These are phyloP conservation scores for Porphyrellus sp. DNA, from an alignment of 1,284 basidiomycete genomes.

Conservation along the genomic window DNA sequence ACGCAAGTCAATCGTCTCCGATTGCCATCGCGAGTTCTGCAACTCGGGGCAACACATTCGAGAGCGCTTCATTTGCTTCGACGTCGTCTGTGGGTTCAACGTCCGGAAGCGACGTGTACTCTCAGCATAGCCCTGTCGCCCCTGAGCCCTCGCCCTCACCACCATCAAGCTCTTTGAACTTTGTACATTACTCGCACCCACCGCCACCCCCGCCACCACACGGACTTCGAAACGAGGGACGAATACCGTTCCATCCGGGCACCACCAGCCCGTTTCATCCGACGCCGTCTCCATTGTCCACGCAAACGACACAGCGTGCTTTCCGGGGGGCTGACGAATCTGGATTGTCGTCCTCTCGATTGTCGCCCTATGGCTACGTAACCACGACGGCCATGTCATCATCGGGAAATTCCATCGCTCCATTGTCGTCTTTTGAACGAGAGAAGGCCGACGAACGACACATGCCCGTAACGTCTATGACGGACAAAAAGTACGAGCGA, in stretches of 20 bases:
- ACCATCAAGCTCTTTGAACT: conserved; percentile 48
- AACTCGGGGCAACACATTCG: conserved; percentile 41
- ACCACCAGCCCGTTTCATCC: conserved; percentile 26
- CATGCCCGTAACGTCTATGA: conserved; percentile 26
- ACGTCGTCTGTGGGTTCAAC: conserved; percentile 49
- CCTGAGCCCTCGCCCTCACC: conserved; percentile 59
- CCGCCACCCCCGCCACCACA: conserved; percentile 22
- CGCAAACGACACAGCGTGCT: conserved; percentile 35
- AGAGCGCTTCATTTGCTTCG: conserved; percentile 48
- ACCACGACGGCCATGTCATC: conserved; percentile 28
- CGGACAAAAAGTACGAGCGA: conserved; percentile 31
- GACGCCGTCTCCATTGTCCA: conserved; percentile 47
- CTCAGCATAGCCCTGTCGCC: conserved; percentile 41
- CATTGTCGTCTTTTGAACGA: conserved; percentile 55
- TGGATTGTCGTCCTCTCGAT: conserved; percentile 24
- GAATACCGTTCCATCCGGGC: conserved; percentile 25
- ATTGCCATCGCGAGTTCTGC: conserved; percentile 36
- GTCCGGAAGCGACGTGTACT: conserved; percentile 55
- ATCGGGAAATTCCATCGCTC: conserved; percentile 25
- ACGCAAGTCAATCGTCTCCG: conserved; percentile 38
- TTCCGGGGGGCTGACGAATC: conserved; percentile 30
- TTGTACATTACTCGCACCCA: conserved; percentile 49
- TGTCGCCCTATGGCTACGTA: conserved; percentile 35
- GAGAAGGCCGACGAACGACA: conserved; percentile 39
- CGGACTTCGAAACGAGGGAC: conserved; percentile 30